Evolutionary conservation across 306 rosid genomes (phyloP).

Genomic region (Quercus variabilis): DNA sequence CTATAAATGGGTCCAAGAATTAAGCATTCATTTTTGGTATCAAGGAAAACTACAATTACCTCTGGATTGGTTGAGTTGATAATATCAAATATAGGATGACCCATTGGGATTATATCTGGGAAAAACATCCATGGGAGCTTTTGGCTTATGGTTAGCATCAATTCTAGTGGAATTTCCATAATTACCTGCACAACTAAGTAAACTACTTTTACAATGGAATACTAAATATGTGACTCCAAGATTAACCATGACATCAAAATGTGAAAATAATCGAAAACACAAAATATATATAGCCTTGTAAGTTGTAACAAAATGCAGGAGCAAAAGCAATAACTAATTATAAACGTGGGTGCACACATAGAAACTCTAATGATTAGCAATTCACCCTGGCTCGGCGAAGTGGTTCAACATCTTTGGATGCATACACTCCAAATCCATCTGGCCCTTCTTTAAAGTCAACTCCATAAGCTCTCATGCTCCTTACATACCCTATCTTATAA

Average conservation of each 20-base stretch:
- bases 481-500: conserved; percentile 78
- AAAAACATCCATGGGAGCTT: conserved; percentile 98
- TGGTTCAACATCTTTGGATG: conserved; percentile 94
- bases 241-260: not conserved
- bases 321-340: not conserved
- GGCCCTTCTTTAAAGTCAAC: conserved; percentile 94
- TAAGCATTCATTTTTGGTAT: conserved; percentile 3
- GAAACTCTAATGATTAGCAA: conserved; percentile 12
- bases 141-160: conserved; percentile 86
- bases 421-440: conserved; percentile 89
- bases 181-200: conserved; percentile 55
- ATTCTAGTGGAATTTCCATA: conserved; percentile 92
- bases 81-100: conserved; percentile 95
- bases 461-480: conserved; percentile 95
- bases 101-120: conserved; percentile 86
- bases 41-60: conserved; percentile 42
- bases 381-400: conserved; percentile 95
- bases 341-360: not conserved
- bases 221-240: not conserved
- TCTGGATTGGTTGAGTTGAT: conserved; percentile 89
- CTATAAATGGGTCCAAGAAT: not conserved
- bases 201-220: conserved; percentile 3
- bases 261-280: not conserved
- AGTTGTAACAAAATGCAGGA: not conserved
- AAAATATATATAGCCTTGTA: not conserved